Percentiles rank a stretch among this genome's conserved stretches.
phyloP scores from a whole-genome alignment of 1,284 basidiomycete species.

The Bondarzewia mesenterica region DNA sequence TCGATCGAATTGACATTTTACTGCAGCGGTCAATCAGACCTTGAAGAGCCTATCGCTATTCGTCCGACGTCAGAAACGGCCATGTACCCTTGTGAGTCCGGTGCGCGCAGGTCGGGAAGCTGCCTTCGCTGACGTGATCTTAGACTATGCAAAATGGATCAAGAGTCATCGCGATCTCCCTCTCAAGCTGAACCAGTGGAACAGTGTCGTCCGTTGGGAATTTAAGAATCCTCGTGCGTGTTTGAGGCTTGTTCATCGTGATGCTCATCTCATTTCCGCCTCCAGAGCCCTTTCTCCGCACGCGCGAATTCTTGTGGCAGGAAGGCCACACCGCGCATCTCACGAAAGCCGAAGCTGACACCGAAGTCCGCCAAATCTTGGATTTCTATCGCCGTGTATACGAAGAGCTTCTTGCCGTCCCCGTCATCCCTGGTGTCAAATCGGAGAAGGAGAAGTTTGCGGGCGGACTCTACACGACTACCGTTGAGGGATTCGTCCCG shows the following conservation, averaged over 20 bases:
- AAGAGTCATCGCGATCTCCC: conserved; percentile 96
- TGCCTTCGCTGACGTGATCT: neutral
- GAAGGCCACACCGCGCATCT: conserved; percentile 97
- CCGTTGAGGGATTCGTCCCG: conserved; percentile 96
- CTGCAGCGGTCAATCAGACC: conserved; percentile 78
- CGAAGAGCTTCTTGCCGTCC: conserved; percentile 94
- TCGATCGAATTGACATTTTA: neutral
- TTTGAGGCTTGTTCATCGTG: neutral
- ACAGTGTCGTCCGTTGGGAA: conserved; percentile 98
- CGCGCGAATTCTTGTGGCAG: conserved; percentile 99
- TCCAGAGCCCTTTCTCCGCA: conserved; percentile 93
- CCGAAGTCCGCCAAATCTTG: conserved; percentile 90
- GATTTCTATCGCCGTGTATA: conserved; percentile 96
- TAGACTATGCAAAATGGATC: conserved; percentile 96
- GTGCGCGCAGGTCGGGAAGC: neutral
- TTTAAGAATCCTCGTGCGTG: conserved; percentile 92
- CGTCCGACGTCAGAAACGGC: conserved; percentile 97
- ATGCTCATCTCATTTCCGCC: neutral
- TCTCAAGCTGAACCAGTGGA: conserved; percentile 98
- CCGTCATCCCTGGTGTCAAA: conserved; percentile 94
- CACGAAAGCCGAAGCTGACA: conserved; percentile 83
- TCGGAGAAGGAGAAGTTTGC: conserved; percentile 99
- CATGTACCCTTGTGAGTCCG: conserved; percentile 86
- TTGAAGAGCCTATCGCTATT: conserved; percentile 97
- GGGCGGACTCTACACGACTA: conserved; percentile 96